phyloP scores from a whole-genome alignment of 176 grass and related monocot genomes.

The Luzula sylvatica region DNA sequence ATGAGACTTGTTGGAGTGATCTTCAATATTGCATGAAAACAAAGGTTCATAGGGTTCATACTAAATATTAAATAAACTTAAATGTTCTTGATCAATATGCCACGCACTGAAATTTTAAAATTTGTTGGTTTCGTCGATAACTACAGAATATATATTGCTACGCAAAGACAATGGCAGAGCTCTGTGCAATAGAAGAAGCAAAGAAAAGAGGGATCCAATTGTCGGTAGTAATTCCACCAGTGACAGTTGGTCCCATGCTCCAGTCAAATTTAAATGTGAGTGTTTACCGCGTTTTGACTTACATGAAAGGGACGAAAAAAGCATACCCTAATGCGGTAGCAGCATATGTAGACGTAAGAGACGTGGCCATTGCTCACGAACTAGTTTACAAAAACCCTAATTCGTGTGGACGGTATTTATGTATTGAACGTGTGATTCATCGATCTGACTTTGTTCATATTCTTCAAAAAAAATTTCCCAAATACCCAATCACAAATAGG shows the following conservation, averaged over 20 bases:
- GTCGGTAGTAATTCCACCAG: slow-evolving; percentile 31
- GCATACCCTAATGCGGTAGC: slow-evolving; percentile 37
- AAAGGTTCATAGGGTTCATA: slow-evolving; percentile 5
- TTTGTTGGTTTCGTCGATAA: not conserved
- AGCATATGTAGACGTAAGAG: slow-evolving; percentile 39
- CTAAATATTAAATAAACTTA: not conserved
- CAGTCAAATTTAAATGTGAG: slow-evolving; percentile 28
- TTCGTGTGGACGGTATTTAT: slow-evolving; percentile 30
- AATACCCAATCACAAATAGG: slow-evolving; percentile 25
- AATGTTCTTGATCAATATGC: not conserved
- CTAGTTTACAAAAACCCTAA: slow-evolving; percentile 24
- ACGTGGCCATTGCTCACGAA: slow-evolving; percentile 25
- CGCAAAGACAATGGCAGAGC: slow-evolving; percentile 43
- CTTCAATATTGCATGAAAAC: slow-evolving; percentile 33
- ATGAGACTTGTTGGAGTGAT: slow-evolving; percentile 58
- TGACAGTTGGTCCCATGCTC: slow-evolving; percentile 31
- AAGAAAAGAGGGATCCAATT: slow-evolving; percentile 22
- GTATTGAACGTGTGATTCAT: slow-evolving; percentile 33
- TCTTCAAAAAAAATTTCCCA: slow-evolving; percentile 22
- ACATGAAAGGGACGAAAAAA: slow-evolving; percentile 26
- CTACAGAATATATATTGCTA: slow-evolving; percentile 42
- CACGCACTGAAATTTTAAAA: not conserved
- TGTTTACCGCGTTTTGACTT: slow-evolving; percentile 21
- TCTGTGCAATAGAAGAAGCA: slow-evolving; percentile 25
- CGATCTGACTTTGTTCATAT: slow-evolving; percentile 7